Evolutionary conservation across 2,329 filamentous ascomycete genomes (phyloP).

Genomic region (Penicillium corylophilum): DNA sequence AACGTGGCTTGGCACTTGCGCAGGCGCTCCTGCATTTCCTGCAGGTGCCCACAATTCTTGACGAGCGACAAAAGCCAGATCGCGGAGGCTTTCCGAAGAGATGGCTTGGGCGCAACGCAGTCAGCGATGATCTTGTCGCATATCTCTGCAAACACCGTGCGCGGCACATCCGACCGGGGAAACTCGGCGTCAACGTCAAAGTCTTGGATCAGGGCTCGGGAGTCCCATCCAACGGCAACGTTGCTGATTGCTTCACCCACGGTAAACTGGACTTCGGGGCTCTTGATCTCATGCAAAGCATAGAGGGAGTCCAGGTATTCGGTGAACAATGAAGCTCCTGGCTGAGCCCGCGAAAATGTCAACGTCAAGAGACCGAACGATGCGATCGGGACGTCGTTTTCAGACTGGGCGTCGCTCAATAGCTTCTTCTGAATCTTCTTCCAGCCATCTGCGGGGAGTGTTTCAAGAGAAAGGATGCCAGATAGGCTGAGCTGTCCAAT

Average conservation of each 20-base stretch:
- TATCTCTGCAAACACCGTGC: constrained; percentile 51
- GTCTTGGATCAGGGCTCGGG: constrained; percentile 70
- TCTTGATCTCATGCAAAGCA: constrained; percentile 76
- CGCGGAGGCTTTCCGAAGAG: constrained; percentile 83
- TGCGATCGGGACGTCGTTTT: constrained; percentile 78
- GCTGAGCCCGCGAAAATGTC: constrained; percentile 47
- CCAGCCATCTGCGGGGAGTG: constrained; percentile 30
- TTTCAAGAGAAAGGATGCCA: constrained; percentile 46
- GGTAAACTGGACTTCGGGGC: constrained; percentile 84
- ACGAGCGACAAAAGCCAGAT: constrained; percentile 94
- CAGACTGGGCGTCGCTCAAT: constrained; percentile 68
- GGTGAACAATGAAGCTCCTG: constrained; percentile 33
- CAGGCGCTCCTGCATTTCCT: constrained; percentile 70
- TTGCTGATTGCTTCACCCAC: constrained; percentile 85
- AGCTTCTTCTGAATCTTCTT: constrained; percentile 62
- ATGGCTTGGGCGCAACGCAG: constrained; percentile 82
- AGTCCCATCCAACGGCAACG: constrained; percentile 77
- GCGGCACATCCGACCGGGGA: constrained; percentile 39
- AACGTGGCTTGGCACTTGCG: constrained; percentile 83
- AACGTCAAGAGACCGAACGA: constrained; percentile 72
- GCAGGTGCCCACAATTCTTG: constrained; percentile 81
- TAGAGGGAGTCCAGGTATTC: constrained; percentile 69
- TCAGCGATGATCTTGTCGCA: constrained; percentile 73
- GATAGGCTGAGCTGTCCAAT: constrained; percentile 64
- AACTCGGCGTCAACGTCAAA: constrained; percentile 67